Evolutionary conservation across 2,329 filamentous ascomycete species (phyloP), one percentile per base, ranked within the genome.

Genomic region (Microsporum audouinii): DNA sequence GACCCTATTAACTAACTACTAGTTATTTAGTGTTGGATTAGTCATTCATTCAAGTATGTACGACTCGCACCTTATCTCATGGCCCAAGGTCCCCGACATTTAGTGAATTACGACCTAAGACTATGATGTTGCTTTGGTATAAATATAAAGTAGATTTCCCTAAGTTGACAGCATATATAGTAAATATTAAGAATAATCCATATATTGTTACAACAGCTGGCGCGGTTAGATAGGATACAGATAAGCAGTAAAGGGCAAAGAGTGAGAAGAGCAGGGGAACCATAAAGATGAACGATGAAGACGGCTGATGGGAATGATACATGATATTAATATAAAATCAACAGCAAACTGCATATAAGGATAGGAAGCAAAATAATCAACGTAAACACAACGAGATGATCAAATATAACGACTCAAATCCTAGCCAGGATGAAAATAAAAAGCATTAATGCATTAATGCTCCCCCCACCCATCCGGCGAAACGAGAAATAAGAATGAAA

Each of bases 201-300:
- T 57, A 57, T 57, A 57, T 41, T 57, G 55, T 41, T 58, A 49
- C 47, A 34, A 14, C 27, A 55, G 47, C 59, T 45, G 23, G 29
- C 51, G n/a, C 27, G 33, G 58, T 38, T 36, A 59, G 6, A 36
- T 41, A 17, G 34, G 29, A 38, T 36, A 49, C 29, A 36, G 5
- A 39, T 29, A 12, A 58, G 41, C 33, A 36, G 27, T 12, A 34
- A 49, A 34, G 14, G 17, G 23, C 53, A 58, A 45, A 59, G 60
- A 61, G 61, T 60, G 29, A 65, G 59, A 64, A 27, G 57, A 51
- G 27, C 64, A 63, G 17, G 57, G 14, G 57, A 49, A 17, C 63
- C 61, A n/a, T 56, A 45, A 55, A 39, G 60, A 65, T 61, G 61
- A 58, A 59, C 56, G 43, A 59, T 45, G 51, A 17, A 17, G 23